Base-by-base conservation (phyloP, 2,329 filamentous ascomycete genomes). In the Achaetomium macrosporum region DNA sequence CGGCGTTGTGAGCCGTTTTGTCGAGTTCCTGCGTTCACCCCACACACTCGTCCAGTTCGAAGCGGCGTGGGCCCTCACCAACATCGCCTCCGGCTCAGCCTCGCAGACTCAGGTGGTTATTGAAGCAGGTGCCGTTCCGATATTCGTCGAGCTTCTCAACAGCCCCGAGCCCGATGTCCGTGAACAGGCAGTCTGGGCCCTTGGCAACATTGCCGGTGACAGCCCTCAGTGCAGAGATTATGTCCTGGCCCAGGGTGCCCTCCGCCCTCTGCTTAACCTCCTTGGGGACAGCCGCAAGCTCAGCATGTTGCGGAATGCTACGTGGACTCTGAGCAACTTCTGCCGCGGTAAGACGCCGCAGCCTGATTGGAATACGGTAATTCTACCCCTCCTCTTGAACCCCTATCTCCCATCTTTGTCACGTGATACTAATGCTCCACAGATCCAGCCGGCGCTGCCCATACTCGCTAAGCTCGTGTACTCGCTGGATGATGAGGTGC, bases 241-340 rank as follows among this genome's bases (percentile, higher is more conserved):
- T 69, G 93, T 99, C 56, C 81, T 99, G 53, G 85, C 85, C 70
- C 90, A 88, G 61, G 91, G 91, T 65, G 93, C 93, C 58, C 82
- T 99, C 48, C 90, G 90, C 71, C 93, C 93, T 48, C 81, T 99
- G 53, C 82, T 99, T 53, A 83, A 83, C 66, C 82, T 99, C 42
- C 84, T 99, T 53, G 92, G 92, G 50, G 93, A 99, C 72, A 96
- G 93, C 76, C 90, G 93, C 67, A 99, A 99, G 80, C 78, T 99
- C 54, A 97, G 91, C 81, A 99, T 99, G 93, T 85, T 99, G 48
- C 83, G 93, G 63, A 99, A 99, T 70, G 93, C 93, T 35, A 99
- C 93, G 20, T 99, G 93, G 93, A 99, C 93, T 42, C 77, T 99
- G 53, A 97, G 93, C 81, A 99, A 99, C 79, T 99, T 99, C 76